phyloP scores from a whole-genome alignment of 177 flowering plant species.

The Tripterygium wilfordii region DNA sequence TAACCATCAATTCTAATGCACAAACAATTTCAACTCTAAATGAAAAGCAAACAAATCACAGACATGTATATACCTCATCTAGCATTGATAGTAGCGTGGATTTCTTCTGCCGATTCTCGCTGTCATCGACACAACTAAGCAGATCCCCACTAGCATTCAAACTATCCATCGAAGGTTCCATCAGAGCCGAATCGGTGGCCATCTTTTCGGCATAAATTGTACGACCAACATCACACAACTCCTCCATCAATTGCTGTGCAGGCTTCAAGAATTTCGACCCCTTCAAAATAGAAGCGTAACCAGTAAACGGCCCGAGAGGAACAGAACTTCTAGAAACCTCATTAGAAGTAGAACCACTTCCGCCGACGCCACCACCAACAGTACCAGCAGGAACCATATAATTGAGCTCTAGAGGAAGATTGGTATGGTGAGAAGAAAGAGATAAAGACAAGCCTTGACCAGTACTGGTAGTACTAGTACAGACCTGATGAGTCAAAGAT shows the following conservation, averaged over 20 bases:
- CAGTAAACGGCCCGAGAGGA: constrained; percentile 81
- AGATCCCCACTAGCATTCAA: no score
- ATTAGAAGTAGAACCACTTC: constrained; percentile 13
- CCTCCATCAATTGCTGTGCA: constrained; percentile 71
- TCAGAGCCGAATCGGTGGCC: constrained; percentile 18
- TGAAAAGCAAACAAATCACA: neutral
- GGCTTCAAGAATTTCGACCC: constrained; percentile 78
- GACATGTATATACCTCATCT: constrained; percentile 49
- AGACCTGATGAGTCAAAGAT: no score
- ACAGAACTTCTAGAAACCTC: constrained; percentile 31
- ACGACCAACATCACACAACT: constrained; percentile 52
- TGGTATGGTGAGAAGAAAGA: constrained; percentile 44
- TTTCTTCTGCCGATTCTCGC: constrained; percentile 41
- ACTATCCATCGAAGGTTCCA: constrained; percentile 41
- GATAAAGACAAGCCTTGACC: constrained; percentile 54
- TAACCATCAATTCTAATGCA: no score
- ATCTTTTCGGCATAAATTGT: constrained; percentile 24
- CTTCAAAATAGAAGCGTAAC: constrained; percentile 66
- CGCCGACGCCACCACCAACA: constrained; percentile 7
- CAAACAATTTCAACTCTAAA: no score
- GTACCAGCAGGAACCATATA: constrained; percentile 11
- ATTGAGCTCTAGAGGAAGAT: constrained; percentile 32
- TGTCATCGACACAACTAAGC: constrained; percentile 18
- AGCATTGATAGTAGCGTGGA: constrained; percentile 65
- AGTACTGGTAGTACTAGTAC: constrained; percentile 1